A percentile compares a stretch with the other conserved stretches of the same genome.
phyloP scores from a whole-genome alignment of 768 basidiomycete genomes.

The Hygrophoropsis aurantiaca region DNA sequence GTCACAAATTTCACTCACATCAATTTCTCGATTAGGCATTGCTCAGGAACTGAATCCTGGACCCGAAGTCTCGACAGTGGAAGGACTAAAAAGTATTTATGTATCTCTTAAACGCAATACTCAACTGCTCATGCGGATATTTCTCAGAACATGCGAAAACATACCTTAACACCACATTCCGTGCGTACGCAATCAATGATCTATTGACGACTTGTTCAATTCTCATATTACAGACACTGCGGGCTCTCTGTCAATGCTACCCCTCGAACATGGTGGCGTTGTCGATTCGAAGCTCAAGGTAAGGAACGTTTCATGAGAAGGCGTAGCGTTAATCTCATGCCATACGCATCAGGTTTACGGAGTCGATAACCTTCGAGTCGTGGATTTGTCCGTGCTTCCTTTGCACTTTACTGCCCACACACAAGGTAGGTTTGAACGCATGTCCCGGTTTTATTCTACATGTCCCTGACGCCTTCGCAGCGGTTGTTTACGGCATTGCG shows the following conservation, averaged over 20 bases:
- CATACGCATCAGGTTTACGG: conserved; percentile 32
- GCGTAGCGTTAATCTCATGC: background rate
- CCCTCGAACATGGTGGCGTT: conserved; percentile 36
- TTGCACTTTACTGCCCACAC: conserved; percentile 38
- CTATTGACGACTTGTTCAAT: background rate
- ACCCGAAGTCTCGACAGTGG: conserved; percentile 22
- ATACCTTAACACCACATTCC: conserved; percentile 12
- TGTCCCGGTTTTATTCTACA: too few relatives aligned
- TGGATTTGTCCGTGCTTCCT: conserved; percentile 43
- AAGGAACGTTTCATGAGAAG: background rate
- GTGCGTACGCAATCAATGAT: background rate
- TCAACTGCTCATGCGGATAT: too few relatives aligned
- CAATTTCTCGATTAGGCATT: background rate
- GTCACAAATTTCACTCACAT: background rate
- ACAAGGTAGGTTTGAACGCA: too few relatives aligned
- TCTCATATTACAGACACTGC: too few relatives aligned
- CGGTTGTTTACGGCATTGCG: too few relatives aligned
- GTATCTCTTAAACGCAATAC: background rate
- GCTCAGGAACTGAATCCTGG: conserved; percentile 28
- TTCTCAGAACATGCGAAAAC: conserved; percentile 18
- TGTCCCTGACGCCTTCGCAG: too few relatives aligned
- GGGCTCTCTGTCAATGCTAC: conserved; percentile 41
- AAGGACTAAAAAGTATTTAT: too few relatives aligned
- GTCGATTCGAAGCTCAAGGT: conserved; percentile 36
- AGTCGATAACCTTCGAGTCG: conserved; percentile 46